Percentiles rank a stretch among this genome's conserved stretches.
These are phyloP conservation scores for Malus hybrid DNA, from an alignment of 331 rosid genomes.

Conservation along the genomic window DNA sequence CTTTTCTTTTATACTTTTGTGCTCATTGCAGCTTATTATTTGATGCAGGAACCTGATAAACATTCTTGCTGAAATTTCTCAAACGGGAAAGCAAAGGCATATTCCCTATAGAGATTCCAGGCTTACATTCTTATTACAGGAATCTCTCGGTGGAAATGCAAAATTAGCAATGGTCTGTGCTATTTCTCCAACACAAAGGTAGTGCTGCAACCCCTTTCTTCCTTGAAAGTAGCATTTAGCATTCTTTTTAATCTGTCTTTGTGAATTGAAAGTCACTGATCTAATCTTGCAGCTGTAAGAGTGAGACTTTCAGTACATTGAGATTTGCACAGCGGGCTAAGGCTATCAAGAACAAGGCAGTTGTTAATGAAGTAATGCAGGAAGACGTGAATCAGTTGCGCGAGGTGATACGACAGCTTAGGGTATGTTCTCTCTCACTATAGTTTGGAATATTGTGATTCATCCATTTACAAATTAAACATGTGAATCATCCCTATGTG, in stretches of 20 bases:
- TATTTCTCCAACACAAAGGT: conserved; percentile 94
- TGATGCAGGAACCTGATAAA: conserved; percentile 91
- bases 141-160: conserved; percentile 98
- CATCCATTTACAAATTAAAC: neutral
- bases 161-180: conserved; percentile 99
- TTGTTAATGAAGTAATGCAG: conserved; percentile 90
- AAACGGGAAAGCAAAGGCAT: conserved; percentile 92
- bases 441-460: conserved; percentile 1
- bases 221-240: neutral
- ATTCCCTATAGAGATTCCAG: conserved; percentile 97
- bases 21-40: conserved; percentile 28
- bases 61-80: conserved; percentile 97
- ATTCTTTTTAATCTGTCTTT: conserved; percentile 5
- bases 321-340: conserved; percentile 98
- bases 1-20: neutral
- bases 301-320: conserved; percentile 93
- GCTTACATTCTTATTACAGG: conserved; percentile 90
- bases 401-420: conserved; percentile 84
- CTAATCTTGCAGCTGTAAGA: conserved; percentile 64
- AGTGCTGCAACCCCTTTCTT: conserved; percentile 14
- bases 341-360: conserved; percentile 94
- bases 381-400: conserved; percentile 83
- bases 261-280: conserved; percentile 12
- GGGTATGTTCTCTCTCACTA: conserved; percentile 46
- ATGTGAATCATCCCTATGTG: conserved; percentile 13